Evolutionary conservation across 179 eudicot species (phyloP).

Genomic region (Silene coronaria): DNA sequence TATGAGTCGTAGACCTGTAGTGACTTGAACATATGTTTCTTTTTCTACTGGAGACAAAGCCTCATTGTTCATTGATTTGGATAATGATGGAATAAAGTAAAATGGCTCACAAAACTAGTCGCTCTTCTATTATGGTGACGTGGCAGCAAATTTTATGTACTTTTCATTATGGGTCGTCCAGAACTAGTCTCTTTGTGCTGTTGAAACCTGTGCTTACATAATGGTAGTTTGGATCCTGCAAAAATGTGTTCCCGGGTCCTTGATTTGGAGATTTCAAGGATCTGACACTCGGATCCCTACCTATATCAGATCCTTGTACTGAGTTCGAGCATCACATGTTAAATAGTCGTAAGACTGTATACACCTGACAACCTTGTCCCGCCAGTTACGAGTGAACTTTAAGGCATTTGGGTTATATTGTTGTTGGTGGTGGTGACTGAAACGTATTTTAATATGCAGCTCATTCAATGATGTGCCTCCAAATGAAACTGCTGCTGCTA

Average conservation of each 20-base stretch:
- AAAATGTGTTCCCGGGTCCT: neutral
- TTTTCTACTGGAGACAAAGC: neutral
- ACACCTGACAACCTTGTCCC: neutral
- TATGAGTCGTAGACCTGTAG: too few species aligned
- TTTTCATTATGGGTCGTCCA: neutral
- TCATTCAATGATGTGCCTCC: slow-evolving; percentile 78
- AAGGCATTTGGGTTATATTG: neutral
- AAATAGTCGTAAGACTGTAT: neutral
- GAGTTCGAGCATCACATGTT: neutral
- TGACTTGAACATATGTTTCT: neutral
- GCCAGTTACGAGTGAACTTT: neutral
- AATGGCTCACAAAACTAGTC: neutral
- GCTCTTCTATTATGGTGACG: neutral
- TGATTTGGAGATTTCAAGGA: neutral
- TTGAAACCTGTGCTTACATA: neutral
- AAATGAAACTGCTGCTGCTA: slow-evolving; percentile 50
- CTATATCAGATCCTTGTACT: neutral
- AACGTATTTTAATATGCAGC: slow-evolving; percentile 29
- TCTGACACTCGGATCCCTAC: neutral
- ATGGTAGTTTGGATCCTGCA: neutral
- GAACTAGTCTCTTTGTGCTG: neutral
- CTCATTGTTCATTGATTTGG: neutral
- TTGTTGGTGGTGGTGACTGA: neutral
- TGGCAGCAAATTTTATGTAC: neutral
- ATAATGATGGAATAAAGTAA: neutral